Evolutionary conservation across 2,329 filamentous ascomycete genomes (phyloP).

Genomic region (Paraphaeosphaeria sporulosa): DNA sequence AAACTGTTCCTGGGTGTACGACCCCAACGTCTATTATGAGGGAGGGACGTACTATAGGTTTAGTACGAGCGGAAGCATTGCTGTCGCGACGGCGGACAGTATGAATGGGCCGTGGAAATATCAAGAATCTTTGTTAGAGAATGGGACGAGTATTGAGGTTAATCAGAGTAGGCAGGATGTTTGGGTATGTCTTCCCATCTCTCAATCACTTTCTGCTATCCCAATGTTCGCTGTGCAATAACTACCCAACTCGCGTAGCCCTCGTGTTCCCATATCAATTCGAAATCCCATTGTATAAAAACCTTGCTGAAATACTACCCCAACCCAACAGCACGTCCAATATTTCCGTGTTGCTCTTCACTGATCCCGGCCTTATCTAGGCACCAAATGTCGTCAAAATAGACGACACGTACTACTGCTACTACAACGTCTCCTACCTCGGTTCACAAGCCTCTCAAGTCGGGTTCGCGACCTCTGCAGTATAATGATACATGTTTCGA

Average conservation of each 20-base stretch:
- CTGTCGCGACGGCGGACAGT: slow-evolving; percentile 53
- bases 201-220: neutral
- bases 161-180: slow-evolving; percentile 51
- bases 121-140: slow-evolving; percentile 53
- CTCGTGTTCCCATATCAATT: too few relatives aligned
- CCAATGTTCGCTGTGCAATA: too few relatives aligned
- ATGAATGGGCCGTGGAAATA: slow-evolving; percentile 58
- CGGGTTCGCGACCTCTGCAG: slow-evolving; percentile 61
- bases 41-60: slow-evolving; percentile 60
- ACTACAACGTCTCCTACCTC: slow-evolving; percentile 68
- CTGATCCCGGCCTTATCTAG: slow-evolving; percentile 43
- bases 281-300: too few relatives aligned
- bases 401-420: slow-evolving; percentile 64
- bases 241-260: too few relatives aligned
- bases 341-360: neutral
- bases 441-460: slow-evolving; percentile 68
- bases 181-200: slow-evolving; percentile 48
- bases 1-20: slow-evolving; percentile 52
- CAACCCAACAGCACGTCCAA: too few relatives aligned
- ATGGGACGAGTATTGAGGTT: slow-evolving; percentile 53
- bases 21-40: slow-evolving; percentile 55
- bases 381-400: slow-evolving; percentile 69
- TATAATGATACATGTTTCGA: neutral
- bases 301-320: too few relatives aligned
- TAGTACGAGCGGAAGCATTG: slow-evolving; percentile 57